Conservation (phyloP, 495 filamentous ascomycete genomes). For the Astrothelium subdiscretum region DNA sequence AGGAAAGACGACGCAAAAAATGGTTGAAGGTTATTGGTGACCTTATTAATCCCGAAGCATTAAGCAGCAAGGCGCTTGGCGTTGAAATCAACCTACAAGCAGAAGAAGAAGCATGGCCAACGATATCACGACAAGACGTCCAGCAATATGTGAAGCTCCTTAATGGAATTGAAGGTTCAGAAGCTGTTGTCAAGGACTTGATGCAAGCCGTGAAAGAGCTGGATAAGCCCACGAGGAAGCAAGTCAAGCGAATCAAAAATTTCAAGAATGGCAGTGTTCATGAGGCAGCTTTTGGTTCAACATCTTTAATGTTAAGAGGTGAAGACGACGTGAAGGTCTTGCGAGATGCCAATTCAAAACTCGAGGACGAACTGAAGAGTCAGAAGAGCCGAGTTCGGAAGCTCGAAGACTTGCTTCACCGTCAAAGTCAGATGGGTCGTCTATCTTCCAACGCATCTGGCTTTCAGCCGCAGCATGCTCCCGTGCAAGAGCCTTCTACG, state of each 20-base stretch:
- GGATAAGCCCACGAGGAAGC: slow-evolving; percentile 63
- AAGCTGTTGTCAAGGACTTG: slow-evolving; percentile 53
- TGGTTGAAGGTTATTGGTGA: slow-evolving; percentile 74
- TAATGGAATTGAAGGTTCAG: slow-evolving; percentile 46
- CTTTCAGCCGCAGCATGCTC: slow-evolving; percentile 35
- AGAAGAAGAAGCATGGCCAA: slow-evolving; percentile 70
- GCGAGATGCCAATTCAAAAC: slow-evolving; percentile 64
- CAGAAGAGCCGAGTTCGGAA: slow-evolving; percentile 86
- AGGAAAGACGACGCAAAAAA: slow-evolving; percentile 73
- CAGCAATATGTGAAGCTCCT: slow-evolving; percentile 43
- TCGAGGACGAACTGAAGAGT: slow-evolving; percentile 71
- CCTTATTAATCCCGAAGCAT: slow-evolving; percentile 40
- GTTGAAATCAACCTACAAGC: slow-evolving; percentile 79
- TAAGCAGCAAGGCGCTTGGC: slow-evolving; percentile 55
- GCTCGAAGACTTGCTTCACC: slow-evolving; percentile 85
- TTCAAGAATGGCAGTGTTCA: slow-evolving; percentile 96
- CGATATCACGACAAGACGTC: slow-evolving; percentile 44
- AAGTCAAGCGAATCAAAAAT: slow-evolving; percentile 67
- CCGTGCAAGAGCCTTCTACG: slow-evolving; percentile 33
- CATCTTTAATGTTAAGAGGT: slow-evolving; percentile 65
- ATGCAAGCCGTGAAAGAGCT: slow-evolving; percentile 48
- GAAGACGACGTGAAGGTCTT: slow-evolving; percentile 66
- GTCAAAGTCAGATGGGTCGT: slow-evolving; percentile 61
- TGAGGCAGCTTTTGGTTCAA: slow-evolving; percentile 65
- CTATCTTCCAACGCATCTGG: slow-evolving; percentile 52